phyloP scores from a whole-genome alignment of 2,329 filamentous ascomycete species.

The Ramichloridium luteum region DNA sequence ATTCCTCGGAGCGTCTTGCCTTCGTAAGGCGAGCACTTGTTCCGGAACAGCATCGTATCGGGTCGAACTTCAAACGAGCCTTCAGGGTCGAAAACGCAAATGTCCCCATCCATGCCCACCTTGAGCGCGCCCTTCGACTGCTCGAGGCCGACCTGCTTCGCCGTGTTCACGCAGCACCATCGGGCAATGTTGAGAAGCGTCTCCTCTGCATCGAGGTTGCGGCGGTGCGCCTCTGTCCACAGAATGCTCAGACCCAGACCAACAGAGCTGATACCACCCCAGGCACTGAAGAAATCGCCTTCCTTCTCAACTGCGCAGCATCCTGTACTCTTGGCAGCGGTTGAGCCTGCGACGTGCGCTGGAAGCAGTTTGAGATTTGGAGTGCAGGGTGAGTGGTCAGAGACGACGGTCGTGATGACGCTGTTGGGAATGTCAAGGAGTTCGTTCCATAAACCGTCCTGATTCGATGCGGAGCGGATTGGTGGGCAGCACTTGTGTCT shows the following conservation, averaged over 20 bases:
- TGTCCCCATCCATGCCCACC: slow-evolving; percentile 76
- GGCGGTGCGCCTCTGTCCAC: slow-evolving; percentile 60
- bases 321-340: slow-evolving; percentile 16
- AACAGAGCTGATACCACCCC: slow-evolving; percentile 92
- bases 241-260: slow-evolving; percentile 86
- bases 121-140: slow-evolving; percentile 69
- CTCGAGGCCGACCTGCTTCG: slow-evolving; percentile 73
- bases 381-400: slow-evolving; percentile 92
- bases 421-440: slow-evolving; percentile 52
- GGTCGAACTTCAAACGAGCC: slow-evolving; percentile 55
- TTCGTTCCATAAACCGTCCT: slow-evolving; percentile 79
- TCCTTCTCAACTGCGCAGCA: slow-evolving; percentile 30
- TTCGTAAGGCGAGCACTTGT: slow-evolving; percentile 85
- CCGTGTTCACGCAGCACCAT: slow-evolving; percentile 77
- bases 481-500: slow-evolving; percentile 92
- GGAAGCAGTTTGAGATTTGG: slow-evolving; percentile 86
- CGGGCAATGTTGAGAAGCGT: slow-evolving; percentile 67
- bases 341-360: slow-evolving; percentile 44
- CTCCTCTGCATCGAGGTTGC: slow-evolving; percentile 40
- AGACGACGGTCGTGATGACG: slow-evolving; percentile 83
- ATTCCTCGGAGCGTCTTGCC: slow-evolving; percentile 65
- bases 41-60: slow-evolving; percentile 88
- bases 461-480: slow-evolving; percentile 69
- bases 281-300: slow-evolving; percentile 90
- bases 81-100: slow-evolving; percentile 85